phyloP scores from a whole-genome alignment of 2,329 filamentous ascomycete species.

The Monilinia fructicola region DNA sequence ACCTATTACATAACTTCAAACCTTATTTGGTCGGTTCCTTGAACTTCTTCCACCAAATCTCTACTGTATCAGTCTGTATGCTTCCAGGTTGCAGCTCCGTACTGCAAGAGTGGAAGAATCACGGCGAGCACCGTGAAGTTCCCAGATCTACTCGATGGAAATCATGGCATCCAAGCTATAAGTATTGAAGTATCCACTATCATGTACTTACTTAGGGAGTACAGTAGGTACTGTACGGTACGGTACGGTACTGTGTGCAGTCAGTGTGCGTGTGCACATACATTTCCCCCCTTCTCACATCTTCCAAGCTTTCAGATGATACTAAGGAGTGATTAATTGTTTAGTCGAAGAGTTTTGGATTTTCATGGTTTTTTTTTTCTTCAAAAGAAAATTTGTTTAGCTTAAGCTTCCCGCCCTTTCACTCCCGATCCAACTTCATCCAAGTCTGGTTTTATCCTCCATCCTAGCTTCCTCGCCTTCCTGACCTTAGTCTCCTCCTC shows the following conservation, averaged over 20 bases:
- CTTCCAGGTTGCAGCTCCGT: too few species aligned
- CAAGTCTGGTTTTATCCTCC: not conserved
- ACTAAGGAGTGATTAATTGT: not conserved
- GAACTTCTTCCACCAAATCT: not conserved
- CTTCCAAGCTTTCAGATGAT: constrained; percentile 9
- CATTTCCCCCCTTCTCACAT: not conserved
- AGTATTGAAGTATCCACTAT: too few species aligned
- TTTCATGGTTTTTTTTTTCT: too few species aligned
- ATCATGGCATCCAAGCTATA: not conserved
- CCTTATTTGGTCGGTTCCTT: not conserved
- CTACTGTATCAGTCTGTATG: too few species aligned
- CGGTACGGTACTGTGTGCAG: too few species aligned
- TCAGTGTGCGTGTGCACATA: too few species aligned
- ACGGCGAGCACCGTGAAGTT: not conserved
- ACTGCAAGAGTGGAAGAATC: constrained; percentile 14
- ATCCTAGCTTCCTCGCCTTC: too few species aligned
- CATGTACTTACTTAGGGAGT: too few species aligned
- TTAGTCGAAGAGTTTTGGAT: constrained; percentile 4
- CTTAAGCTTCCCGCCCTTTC: constrained; percentile 3
- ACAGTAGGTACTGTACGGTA: too few species aligned
- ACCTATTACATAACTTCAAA: constrained; percentile 8
- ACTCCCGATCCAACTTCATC: not conserved
- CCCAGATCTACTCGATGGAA: constrained; percentile 8
- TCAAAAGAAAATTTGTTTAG: too few species aligned
- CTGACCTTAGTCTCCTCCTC: too few species aligned